Conservation (phyloP, 2,329 filamentous ascomycete genomes). For the Colletotrichum sp. region DNA sequence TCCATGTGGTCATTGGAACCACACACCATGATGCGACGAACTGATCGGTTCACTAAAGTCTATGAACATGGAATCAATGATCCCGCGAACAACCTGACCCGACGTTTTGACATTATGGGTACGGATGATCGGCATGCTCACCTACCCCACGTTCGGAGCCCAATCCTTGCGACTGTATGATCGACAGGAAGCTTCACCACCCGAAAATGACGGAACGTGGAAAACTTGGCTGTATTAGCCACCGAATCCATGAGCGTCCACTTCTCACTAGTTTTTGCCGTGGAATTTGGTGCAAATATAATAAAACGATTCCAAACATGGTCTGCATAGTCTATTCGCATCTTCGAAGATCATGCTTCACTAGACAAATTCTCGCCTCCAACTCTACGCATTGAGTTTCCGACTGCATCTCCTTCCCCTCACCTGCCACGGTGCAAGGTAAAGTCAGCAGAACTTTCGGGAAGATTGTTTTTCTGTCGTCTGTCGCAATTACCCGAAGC, state of each 20-base stretch:
- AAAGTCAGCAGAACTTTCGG: neutral
- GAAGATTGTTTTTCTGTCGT: neutral
- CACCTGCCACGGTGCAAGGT: neutral
- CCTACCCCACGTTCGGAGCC: neutral
- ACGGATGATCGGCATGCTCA: neutral
- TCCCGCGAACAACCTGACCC: neutral
- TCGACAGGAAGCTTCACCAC: neutral
- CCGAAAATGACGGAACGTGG: neutral
- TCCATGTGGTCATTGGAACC: neutral
- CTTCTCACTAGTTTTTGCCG: neutral
- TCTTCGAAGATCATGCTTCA: neutral
- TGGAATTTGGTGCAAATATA: neutral
- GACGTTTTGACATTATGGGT: neutral
- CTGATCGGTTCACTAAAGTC: neutral
- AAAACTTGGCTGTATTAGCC: neutral
- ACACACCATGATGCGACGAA: neutral
- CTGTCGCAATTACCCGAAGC: neutral
- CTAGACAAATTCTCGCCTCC: neutral
- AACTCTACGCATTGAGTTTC: neutral
- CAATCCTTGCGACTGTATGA: neutral
- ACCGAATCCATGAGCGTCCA: neutral
- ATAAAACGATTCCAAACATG: neutral
- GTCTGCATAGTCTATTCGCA: neutral
- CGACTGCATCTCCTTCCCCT: neutral
- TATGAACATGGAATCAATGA: neutral